Evolutionary conservation across 2,329 filamentous ascomycete species (phyloP), one percentile per base, ranked within the genome.

Genomic region (Hypoxylon sp.): DNA sequence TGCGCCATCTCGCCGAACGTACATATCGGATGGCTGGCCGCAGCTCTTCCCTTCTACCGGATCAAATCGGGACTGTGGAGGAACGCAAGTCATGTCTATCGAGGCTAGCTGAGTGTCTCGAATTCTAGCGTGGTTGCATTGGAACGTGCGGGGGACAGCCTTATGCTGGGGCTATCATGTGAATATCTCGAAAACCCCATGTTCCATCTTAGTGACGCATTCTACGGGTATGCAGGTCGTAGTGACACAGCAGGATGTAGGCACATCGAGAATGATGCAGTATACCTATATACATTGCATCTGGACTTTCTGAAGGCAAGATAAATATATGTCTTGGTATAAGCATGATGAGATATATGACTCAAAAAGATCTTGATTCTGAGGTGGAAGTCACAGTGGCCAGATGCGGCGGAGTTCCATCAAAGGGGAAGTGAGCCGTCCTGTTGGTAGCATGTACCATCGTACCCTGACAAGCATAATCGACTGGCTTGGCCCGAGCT

Each of bases 11-110:
- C 26, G 14, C 28, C 56, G 44, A 59, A 56, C n/a, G 9, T 4
- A 32, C 3, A 26, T 11, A 28, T 38, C 40, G 33, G 49, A 45
- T 26, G 36, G 42, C 26, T 14, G 51, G 44, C 48, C n/a, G n/a
- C n/a, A n/a, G n/a, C n/a, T n/a, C n/a, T 66, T 69, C 66, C 66
- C 66, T 59, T 66, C 63, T 52, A 16, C 20, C 66, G 66, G 66
- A 8, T 61, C 49, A 67, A 64, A 46, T 33, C 66, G 66, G 65
- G 51, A 59, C 28, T 22, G 18, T 9, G 26, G 44, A 16, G 28
- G 4, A 16, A 28, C 5, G 36, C n/a, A 24, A 14, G 22, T 36
- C 24, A 36, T 36, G 33, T 36, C 18, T 24, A 14, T 24, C 6
- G 53, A 28, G 20, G 20, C 33, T 50, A 49, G 46, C 28, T 36